Conservation (phyloP, 805 yeast species). For the Ogataea siamensis region DNA sequence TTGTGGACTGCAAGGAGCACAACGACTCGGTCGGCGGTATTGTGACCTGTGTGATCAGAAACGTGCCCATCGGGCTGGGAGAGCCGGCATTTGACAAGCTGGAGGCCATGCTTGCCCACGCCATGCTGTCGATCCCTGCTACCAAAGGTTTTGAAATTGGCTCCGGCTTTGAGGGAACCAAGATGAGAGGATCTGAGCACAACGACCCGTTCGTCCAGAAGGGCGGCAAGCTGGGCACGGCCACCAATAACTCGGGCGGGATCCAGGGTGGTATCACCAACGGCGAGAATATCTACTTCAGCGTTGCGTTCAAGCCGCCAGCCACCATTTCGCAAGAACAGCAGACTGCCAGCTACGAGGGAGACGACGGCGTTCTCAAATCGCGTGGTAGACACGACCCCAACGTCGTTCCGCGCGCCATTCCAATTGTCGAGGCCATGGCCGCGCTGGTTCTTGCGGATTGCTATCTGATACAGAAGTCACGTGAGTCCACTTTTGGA, state of each 20-base stretch:
- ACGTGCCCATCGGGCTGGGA: constrained; percentile 93
- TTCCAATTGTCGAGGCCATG: constrained; percentile 98
- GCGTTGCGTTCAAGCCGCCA: constrained; percentile 96
- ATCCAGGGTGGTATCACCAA: constrained; percentile 97
- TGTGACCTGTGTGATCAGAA: constrained; percentile 94
- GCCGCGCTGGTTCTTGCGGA: constrained; percentile 93
- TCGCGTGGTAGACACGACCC: constrained; percentile 99
- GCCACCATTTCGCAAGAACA: constrained; percentile 97
- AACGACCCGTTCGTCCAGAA: constrained; percentile 79
- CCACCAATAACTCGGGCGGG: constrained; percentile 93
- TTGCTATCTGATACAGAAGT: constrained; percentile 76
- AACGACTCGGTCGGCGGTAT: constrained; percentile 97
- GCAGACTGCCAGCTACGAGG: constrained; percentile 83
- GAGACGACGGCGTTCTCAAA: constrained; percentile 81
- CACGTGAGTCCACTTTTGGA: constrained; percentile 62
- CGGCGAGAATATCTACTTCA: constrained; percentile 93
- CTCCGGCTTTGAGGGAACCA: constrained; percentile 89
- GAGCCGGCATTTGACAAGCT: constrained; percentile 97
- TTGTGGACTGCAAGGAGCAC: constrained; percentile 80
- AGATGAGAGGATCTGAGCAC: constrained; percentile 89
- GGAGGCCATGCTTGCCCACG: constrained; percentile 94
- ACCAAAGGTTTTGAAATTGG: constrained; percentile 98
- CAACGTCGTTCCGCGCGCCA: constrained; percentile 96
- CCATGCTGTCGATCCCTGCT: constrained; percentile 97
- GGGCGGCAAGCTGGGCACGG: constrained; percentile 70